Conservation (phyloP, 495 filamentous ascomycete species). For the Tuber brumale region DNA sequence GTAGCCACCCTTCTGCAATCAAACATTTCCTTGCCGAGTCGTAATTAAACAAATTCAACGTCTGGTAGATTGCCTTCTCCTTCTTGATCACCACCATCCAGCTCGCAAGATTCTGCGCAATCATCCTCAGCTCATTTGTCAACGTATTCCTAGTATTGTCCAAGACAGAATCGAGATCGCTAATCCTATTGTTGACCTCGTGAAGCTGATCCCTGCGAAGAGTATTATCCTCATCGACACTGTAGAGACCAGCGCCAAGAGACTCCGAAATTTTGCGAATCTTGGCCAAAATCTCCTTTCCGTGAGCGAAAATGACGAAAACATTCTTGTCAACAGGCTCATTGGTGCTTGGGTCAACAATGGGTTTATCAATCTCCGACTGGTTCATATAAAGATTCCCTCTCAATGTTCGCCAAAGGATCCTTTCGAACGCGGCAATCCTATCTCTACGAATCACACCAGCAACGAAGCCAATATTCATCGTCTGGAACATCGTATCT, state of each 20-base stretch:
- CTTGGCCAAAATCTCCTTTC: constrained; percentile 95
- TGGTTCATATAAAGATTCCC: constrained; percentile 99
- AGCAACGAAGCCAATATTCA: constrained; percentile 92
- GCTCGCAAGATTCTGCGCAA: constrained; percentile 77
- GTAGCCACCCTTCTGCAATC: constrained; percentile 96
- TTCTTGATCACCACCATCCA: constrained; percentile 98
- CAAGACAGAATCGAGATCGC: constrained; percentile 83
- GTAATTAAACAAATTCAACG: constrained; percentile 92
- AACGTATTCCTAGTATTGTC: constrained; percentile 94
- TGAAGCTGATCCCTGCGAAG: constrained; percentile 88
- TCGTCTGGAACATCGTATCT: constrained; percentile 62
- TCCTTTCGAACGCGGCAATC: constrained; percentile 91
- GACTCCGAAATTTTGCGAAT: constrained; percentile 98
- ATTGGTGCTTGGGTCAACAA: constrained; percentile 85
- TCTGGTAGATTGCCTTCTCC: constrained; percentile 97
- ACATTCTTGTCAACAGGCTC: constrained; percentile 93
- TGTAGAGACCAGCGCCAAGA: constrained; percentile 88
- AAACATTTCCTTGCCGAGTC: constrained; percentile 91
- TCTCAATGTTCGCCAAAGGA: constrained; percentile 91
- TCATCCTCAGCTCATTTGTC: constrained; percentile 85
- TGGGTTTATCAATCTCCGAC: constrained; percentile 91
- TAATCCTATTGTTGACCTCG: constrained; percentile 87
- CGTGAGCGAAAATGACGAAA: constrained; percentile 98
- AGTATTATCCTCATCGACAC: constrained; percentile 94
- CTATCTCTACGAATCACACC: constrained; percentile 91